These are phyloP conservation scores for Teratosphaeria gauchensis DNA, from an alignment of 2,329 filamentous ascomycete genomes.

Conservation along the genomic window DNA sequence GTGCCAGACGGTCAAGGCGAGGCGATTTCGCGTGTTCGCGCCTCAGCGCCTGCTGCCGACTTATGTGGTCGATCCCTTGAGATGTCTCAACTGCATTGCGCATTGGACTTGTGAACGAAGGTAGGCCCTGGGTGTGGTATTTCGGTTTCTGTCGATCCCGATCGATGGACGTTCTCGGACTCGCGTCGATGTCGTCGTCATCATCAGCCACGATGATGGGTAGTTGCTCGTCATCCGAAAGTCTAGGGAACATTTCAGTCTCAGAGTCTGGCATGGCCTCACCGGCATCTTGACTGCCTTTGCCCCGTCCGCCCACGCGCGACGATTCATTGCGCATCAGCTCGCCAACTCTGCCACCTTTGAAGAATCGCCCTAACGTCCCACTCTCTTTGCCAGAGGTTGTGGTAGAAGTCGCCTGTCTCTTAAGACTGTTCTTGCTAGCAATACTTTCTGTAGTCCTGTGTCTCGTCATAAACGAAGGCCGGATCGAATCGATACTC, in stretches of 20 bases:
- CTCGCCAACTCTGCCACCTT: slow-evolving; percentile 63
- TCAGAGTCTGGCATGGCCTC: slow-evolving; percentile 33
- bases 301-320: slow-evolving; percentile 51
- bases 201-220: slow-evolving; percentile 6
- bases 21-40: slow-evolving; percentile 30
- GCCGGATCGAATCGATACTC: slow-evolving; percentile 29
- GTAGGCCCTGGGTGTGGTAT: slow-evolving; percentile 37
- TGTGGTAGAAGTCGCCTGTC: slow-evolving; percentile 14
- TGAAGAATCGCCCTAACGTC: slow-evolving; percentile 63
- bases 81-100: slow-evolving; percentile 2
- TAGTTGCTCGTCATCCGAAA: slow-evolving; percentile 32
- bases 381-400: slow-evolving; percentile 33
- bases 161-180: slow-evolving; percentile 26
- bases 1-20: slow-evolving; percentile 36
- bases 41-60: slow-evolving; percentile 31
- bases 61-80: slow-evolving; percentile 31
- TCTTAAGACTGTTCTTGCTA: slow-evolving; percentile 22
- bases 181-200: slow-evolving; percentile 24
- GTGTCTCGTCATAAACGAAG: slow-evolving; percentile 17
- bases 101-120: slow-evolving; percentile 42
- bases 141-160: slow-evolving; percentile 29
- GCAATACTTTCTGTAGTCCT: slow-evolving; percentile 40
- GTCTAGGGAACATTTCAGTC: slow-evolving; percentile 36
- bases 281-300: slow-evolving; percentile 17
- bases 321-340: slow-evolving; percentile 58